Evolutionary conservation across 495 filamentous ascomycete genomes (phyloP).

Genomic region (Penicillium psychrofluorescens): DNA sequence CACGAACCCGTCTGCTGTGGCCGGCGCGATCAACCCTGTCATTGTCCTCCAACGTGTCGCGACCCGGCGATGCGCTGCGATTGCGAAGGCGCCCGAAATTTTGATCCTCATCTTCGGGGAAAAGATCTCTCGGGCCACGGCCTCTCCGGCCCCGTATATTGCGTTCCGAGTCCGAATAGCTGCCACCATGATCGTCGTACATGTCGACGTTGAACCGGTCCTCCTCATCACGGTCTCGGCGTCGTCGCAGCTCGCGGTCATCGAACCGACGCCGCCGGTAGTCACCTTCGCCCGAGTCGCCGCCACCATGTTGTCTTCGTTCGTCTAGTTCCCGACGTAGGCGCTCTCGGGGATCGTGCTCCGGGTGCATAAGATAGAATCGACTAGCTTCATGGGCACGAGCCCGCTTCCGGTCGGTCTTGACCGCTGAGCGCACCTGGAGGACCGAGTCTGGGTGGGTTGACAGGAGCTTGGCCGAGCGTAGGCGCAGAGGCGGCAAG

Average conservation of each 20-base stretch:
- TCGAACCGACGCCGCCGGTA: slow-evolving; percentile 52
- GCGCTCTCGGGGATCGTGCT: slow-evolving; percentile 76
- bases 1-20: slow-evolving; percentile 31
- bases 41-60: slow-evolving; percentile 52
- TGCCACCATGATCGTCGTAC: slow-evolving; percentile 58
- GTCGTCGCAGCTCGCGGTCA: slow-evolving; percentile 46
- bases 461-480: slow-evolving; percentile 55
- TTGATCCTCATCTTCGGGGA: slow-evolving; percentile 32
- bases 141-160: slow-evolving; percentile 19
- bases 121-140: slow-evolving; percentile 40
- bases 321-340: slow-evolving; percentile 42
- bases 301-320: slow-evolving; percentile 45
- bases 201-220: slow-evolving; percentile 62
- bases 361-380: slow-evolving; percentile 86
- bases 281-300: slow-evolving; percentile 45
- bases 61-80: slow-evolving; percentile 64
- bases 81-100: slow-evolving; percentile 46
- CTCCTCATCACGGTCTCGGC: slow-evolving; percentile 43
- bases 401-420: slow-evolving; percentile 68
- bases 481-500: slow-evolving; percentile 43
- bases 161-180: slow-evolving; percentile 26
- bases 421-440: slow-evolving; percentile 63
- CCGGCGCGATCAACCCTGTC: slow-evolving; percentile 37
- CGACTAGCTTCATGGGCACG: slow-evolving; percentile 74
- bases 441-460: slow-evolving; percentile 62